Evolutionary conservation across 331 rosid genomes (phyloP).

Genomic region (Spiraea crenata): DNA sequence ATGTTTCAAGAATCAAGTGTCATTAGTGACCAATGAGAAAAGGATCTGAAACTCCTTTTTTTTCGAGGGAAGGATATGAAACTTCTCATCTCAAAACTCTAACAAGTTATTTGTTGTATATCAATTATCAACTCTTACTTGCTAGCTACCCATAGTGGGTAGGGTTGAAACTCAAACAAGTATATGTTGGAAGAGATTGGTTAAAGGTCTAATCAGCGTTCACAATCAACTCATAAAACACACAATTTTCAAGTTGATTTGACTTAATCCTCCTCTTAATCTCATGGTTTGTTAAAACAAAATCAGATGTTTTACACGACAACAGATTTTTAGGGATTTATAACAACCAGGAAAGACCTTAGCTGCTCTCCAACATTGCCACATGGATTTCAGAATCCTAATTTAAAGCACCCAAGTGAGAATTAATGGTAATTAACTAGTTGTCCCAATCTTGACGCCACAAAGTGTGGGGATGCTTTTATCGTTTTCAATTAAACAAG

Average conservation of each 20-base stretch:
- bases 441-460: slow-evolving; percentile 18
- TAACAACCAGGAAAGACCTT: neutral
- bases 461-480: slow-evolving; percentile 1
- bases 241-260: slow-evolving; percentile 17
- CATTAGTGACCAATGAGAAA: neutral
- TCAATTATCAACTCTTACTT: too few species aligned
- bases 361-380: slow-evolving; percentile 16
- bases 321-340: slow-evolving; percentile 24
- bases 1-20: neutral
- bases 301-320: slow-evolving; percentile 36
- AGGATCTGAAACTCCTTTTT: slow-evolving; percentile 21
- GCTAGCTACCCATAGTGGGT: too few species aligned
- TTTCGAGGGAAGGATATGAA: too few species aligned
- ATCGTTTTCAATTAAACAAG: neutral
- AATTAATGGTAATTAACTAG: slow-evolving; percentile 8
- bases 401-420: neutral
- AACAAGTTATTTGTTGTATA: too few species aligned
- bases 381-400: slow-evolving; percentile 7
- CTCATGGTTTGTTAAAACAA: neutral
- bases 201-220: slow-evolving; percentile 38
- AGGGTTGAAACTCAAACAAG: slow-evolving; percentile 6
- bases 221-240: neutral
- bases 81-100: too few species aligned
- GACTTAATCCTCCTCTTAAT: slow-evolving; percentile 29
- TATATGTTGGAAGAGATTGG: slow-evolving; percentile 4